Evolutionary conservation across 441 rosid species (phyloP).

Genomic region (Syzygium malaccense): DNA sequence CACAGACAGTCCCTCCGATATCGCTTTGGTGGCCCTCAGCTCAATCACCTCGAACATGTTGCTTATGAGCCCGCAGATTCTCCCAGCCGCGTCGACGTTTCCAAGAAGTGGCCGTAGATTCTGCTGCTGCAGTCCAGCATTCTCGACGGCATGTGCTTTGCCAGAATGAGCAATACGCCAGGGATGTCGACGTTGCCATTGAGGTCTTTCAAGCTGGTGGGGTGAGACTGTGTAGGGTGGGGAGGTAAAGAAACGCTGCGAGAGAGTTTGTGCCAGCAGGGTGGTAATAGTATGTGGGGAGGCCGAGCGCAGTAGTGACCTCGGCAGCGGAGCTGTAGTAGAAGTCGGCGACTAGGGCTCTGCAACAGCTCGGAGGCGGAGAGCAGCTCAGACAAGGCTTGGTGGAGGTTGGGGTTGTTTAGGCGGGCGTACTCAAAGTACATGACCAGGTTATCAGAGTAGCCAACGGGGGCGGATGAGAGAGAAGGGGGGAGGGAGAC

Average conservation of each 20-base stretch:
- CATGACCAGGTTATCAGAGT: background rate
- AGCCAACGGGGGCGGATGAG: background rate
- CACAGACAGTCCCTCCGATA: background rate
- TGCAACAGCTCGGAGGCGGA: background rate
- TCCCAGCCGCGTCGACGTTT: background rate
- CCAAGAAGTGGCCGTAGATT: background rate
- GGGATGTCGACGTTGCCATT: conserved; percentile 5
- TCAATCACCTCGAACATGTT: conserved; percentile 5
- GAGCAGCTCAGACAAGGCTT: background rate
- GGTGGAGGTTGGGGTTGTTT: conserved; percentile 10
- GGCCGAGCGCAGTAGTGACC: background rate
- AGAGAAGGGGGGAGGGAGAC: background rate
- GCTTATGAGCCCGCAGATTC: conserved; percentile 2
- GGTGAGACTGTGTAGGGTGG: conserved; percentile 4
- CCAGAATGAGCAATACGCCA: conserved; percentile 5
- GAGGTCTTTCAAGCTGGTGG: background rate
- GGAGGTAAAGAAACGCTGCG: conserved; percentile 6
- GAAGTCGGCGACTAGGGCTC: conserved; percentile 11
- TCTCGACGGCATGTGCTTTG: background rate
- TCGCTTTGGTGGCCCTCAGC: background rate
- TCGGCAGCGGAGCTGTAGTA: background rate
- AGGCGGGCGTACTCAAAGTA: background rate
- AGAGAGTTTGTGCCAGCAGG: background rate
- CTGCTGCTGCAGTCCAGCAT: background rate
- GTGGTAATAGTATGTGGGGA: conserved; percentile 12